Percentiles rank a stretch among this genome's conserved stretches.
phyloP scores from a whole-genome alignment of 805 yeast species.

The Wickerhamomyces queroliae region DNA sequence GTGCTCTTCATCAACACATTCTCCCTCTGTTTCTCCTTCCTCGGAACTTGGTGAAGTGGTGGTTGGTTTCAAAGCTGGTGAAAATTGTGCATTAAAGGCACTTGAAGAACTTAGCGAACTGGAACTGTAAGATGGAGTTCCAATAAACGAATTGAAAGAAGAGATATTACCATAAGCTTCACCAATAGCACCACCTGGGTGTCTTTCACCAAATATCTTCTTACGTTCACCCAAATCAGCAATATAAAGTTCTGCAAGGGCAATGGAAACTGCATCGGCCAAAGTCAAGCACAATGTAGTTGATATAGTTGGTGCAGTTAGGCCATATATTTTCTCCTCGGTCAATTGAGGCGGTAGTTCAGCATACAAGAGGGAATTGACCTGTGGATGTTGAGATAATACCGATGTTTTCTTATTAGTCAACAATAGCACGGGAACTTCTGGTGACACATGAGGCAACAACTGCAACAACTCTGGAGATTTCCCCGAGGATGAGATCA shows the following conservation, averaged over 20 bases:
- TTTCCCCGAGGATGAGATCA: constrained; percentile 77
- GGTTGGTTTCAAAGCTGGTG: constrained; percentile 9
- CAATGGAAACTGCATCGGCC: constrained; percentile 74
- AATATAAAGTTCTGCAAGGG: constrained; percentile 63
- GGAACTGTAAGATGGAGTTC: constrained; percentile 7
- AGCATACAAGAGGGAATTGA: constrained; percentile 51
- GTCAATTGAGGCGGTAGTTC: constrained; percentile 51
- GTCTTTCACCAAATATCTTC: constrained; percentile 59
- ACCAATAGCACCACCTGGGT: constrained; percentile 93
- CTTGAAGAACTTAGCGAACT: constrained; percentile 8
- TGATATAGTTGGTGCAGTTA: constrained; percentile 85
- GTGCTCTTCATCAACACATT: constrained; percentile 5
- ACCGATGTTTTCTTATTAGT: constrained; percentile 58
- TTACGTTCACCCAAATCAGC: constrained; percentile 49
- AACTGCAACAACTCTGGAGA: constrained; percentile 64
- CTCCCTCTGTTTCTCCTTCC: constrained; percentile 5
- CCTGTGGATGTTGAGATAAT: constrained; percentile 45
- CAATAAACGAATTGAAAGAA: constrained; percentile 21
- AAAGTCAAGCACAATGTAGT: constrained; percentile 71
- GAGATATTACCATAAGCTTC: constrained; percentile 28
- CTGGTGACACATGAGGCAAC: constrained; percentile 46
- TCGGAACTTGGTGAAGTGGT: constrained; percentile 1
- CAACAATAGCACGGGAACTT: constrained; percentile 51
- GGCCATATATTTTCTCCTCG: constrained; percentile 61
- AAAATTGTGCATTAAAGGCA: background rate